phyloP scores from a whole-genome alignment of 1,139 yeast species.

The Nadsonia starkeyi-henricii region DNA sequence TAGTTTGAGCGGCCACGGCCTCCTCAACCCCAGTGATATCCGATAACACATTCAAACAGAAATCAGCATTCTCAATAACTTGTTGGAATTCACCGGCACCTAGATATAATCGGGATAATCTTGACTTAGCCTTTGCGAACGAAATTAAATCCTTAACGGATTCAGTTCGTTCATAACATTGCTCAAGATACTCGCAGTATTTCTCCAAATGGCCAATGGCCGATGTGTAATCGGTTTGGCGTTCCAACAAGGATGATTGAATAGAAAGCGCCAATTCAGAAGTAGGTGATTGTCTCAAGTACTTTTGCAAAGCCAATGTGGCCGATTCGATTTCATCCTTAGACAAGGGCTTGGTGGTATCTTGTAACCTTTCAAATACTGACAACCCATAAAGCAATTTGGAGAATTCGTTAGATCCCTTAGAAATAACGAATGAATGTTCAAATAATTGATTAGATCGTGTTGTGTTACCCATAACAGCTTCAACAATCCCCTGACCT shows the following conservation, averaged over 20 bases:
- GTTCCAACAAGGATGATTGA: slow-evolving; percentile 36
- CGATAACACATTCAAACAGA: slow-evolving; percentile 38
- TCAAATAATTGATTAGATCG: slow-evolving; percentile 48
- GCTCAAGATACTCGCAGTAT: slow-evolving; percentile 40
- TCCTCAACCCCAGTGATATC: slow-evolving; percentile 24
- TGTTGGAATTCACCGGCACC: slow-evolving; percentile 41
- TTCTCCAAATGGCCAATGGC: slow-evolving; percentile 38
- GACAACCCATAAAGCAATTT: slow-evolving; percentile 60
- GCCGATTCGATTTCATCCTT: slow-evolving; percentile 28
- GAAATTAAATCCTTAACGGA: slow-evolving; percentile 30
- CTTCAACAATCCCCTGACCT: slow-evolving; percentile 64
- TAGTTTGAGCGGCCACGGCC: slow-evolving; percentile 12
- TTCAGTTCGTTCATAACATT: slow-evolving; percentile 43
- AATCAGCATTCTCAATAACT: slow-evolving; percentile 50
- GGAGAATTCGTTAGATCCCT: slow-evolving; percentile 58
- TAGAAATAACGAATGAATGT: slow-evolving; percentile 65
- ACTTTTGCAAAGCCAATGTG: slow-evolving; percentile 58
- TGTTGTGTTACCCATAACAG: slow-evolving; percentile 38
- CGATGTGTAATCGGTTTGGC: slow-evolving; percentile 45
- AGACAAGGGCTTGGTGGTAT: slow-evolving; percentile 6
- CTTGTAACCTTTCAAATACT: slow-evolving; percentile 25
- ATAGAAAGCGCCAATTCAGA: slow-evolving; percentile 50
- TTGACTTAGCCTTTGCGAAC: slow-evolving; percentile 50
- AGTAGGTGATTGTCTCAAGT: slow-evolving; percentile 51
- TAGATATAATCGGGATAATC: slow-evolving; percentile 53